phyloP scores from a whole-genome alignment of 2,329 filamentous ascomycete genomes.

The Colletotrichum godetiae region DNA sequence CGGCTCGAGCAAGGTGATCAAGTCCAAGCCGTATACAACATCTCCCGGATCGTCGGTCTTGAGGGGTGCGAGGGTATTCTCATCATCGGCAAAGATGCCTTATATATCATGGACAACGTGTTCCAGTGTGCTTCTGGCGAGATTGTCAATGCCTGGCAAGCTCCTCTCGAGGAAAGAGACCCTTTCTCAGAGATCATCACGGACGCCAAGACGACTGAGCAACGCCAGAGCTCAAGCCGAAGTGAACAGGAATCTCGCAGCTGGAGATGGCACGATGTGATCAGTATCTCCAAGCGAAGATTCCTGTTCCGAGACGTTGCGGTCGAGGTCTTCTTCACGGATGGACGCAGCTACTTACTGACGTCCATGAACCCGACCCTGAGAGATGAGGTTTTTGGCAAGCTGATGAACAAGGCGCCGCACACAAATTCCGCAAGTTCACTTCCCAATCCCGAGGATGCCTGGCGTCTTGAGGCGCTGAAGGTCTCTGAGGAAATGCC shows the following conservation, averaged over 20 bases:
- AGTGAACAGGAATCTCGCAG: slow-evolving; percentile 85
- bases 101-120: slow-evolving; percentile 97
- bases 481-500: slow-evolving; percentile 71
- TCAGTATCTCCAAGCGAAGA: slow-evolving; percentile 94
- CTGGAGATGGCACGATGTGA: slow-evolving; percentile 95
- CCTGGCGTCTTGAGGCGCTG: slow-evolving; percentile 90
- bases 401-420: slow-evolving; percentile 82
- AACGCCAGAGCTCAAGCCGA: slow-evolving; percentile 65
- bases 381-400: slow-evolving; percentile 84
- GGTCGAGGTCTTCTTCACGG: slow-evolving; percentile 97
- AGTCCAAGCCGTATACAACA: slow-evolving; percentile 94
- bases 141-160: slow-evolving; percentile 96
- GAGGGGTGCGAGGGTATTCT: slow-evolving; percentile 94
- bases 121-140: slow-evolving; percentile 96
- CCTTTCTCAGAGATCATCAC: slow-evolving; percentile 96
- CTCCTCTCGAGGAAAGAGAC: slow-evolving; percentile 90
- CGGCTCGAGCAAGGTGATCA: slow-evolving; percentile 90
- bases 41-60: slow-evolving; percentile 92
- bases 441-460: slow-evolving; percentile 83
- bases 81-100: slow-evolving; percentile 88
- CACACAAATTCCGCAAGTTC: slow-evolving; percentile 79
- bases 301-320: slow-evolving; percentile 97
- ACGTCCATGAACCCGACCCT: slow-evolving; percentile 80
- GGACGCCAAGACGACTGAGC: slow-evolving; percentile 72
- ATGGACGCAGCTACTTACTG: slow-evolving; percentile 93